These are phyloP conservation scores for Pyricularia sp. DNA, from an alignment of 2,329 filamentous ascomycete genomes.

Conservation along the genomic window DNA sequence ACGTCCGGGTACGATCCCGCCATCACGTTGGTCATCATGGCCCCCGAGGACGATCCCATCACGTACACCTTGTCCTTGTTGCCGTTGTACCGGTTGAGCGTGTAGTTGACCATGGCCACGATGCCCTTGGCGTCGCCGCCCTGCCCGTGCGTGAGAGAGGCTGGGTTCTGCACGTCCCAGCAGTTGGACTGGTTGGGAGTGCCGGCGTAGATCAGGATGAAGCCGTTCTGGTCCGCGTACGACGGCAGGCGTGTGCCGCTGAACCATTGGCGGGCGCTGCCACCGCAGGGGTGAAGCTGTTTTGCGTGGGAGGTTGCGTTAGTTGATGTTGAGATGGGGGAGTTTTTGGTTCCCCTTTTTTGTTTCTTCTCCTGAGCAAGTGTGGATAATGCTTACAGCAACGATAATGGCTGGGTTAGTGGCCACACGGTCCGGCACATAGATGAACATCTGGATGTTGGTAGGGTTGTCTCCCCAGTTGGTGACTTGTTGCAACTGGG, in stretches of 20 bases:
- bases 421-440: constrained; percentile 21
- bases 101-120: constrained; percentile 39
- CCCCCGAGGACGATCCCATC: constrained; percentile 33
- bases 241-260: constrained; percentile 33
- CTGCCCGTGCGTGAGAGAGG: constrained; percentile 34
- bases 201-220: constrained; percentile 40
- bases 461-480: constrained; percentile 26
- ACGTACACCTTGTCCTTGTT: constrained; percentile 34
- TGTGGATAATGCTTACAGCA: constrained; percentile 18
- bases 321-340: neutral
- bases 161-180: constrained; percentile 42
- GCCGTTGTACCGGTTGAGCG: constrained; percentile 32
- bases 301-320: neutral
- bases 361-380: neutral
- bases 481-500: constrained; percentile 22
- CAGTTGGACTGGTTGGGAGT: constrained; percentile 31
- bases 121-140: constrained; percentile 32
- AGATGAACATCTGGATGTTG: constrained; percentile 30
- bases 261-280: constrained; percentile 31
- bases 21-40: constrained; percentile 42
- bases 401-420: constrained; percentile 34
- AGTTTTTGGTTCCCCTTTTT: too few species aligned
- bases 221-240: constrained; percentile 28
- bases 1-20: constrained; percentile 41
- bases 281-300: constrained; percentile 6